A percentile compares a stretch with the other conserved stretches of the same genome.
Evolutionary conservation across 129 eudicot genomes (phyloP).

Genomic region (sunflower (Helianthus annuus)): HanXRQr2.0-SUNRISE NC_035445.2:130281925-130282424

Average conservation of each 20-base stretch:
- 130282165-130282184: conserved; percentile 99
- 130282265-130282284: conserved; percentile 88
- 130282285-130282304: conserved; percentile 52
- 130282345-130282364: not conserved
- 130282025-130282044: conserved; percentile 1
- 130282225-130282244: conserved; percentile 89
- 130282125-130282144: conserved; percentile 16
- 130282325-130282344: not conserved
- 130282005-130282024: not conserved
- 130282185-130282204: conserved; percentile 99
- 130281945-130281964: too few relatives aligned
- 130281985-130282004: too few relatives aligned
- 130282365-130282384: not conserved
- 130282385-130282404: not conserved
- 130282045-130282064: not conserved
- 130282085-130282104: not conserved
- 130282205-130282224: conserved; percentile 89
- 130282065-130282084: not conserved
- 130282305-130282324: conserved; percentile 5
- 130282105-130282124: conserved; percentile 4
- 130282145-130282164: conserved; percentile 84
- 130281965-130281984: too few relatives aligned
- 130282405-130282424: not conserved
- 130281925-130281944: too few relatives aligned
- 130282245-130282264: conserved; percentile 88